Evolutionary conservation across 176 grass and related monocot genomes (phyloP), one percentile per base, ranked within the genome.

Genomic region (Puya raimondii): DNA sequence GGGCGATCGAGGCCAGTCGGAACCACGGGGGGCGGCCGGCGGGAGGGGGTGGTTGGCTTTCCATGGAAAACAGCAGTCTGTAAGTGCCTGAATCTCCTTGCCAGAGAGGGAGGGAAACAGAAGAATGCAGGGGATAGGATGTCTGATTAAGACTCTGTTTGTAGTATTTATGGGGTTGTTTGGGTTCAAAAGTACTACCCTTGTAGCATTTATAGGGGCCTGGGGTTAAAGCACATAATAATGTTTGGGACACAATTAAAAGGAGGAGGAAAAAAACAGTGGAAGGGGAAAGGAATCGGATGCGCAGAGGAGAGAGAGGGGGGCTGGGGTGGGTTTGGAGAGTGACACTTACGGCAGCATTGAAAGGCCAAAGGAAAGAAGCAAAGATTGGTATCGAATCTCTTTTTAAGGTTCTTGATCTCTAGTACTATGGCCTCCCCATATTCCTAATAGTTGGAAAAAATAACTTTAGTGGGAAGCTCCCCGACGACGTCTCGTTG

Each of bases 331-430:
- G 68, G 51, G 3, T n/a, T 58, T 59, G 56, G 72, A 84, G 68
- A 71, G 56, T 20, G 76, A 79, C 51, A 10, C 58, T 20, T 4
- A 76, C 72, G 65, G 57, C 70, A 4, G 29, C 29, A 4, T 58
- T 57, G 70, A 59, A 18, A 61, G 56, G 17, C 10, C 10, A 2
- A 61, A 61, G 56, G n/a, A 42, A 61, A 61, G 56, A 61, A 42
- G 4, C 15, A 23, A 80, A 77, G 83, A 53, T 80, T 77, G 61
- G 83, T 27, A 80, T 85, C 83, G 72, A 76, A 80, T 66, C 23
- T 47, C 16, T 18, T 59, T 59, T 18, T 2, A 1, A 8, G 56
- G 56, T 8, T 20, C 14, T 20, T 59, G 56, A 6, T 7, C 33
- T 42, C 33, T 42, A 6, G 33, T 7, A 42, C 25, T 26, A 26